Percentiles rank a stretch among this genome's conserved stretches.
Conservation (phyloP, 352 stramenopile genomes). For the Phytophthora cactorum region DNA sequence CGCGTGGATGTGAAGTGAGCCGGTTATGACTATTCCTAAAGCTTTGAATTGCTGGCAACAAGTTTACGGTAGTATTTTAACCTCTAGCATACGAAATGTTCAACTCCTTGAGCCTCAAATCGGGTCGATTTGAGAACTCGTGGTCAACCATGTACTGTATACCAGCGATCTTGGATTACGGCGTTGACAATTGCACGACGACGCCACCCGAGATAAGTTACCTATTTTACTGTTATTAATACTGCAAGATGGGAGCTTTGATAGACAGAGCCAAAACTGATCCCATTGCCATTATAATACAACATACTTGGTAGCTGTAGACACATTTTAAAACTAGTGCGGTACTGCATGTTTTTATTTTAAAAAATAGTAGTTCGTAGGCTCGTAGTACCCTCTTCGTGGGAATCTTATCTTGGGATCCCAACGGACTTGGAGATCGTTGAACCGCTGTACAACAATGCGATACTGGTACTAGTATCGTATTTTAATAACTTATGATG, state of each 20-base stretch:
- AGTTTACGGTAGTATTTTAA: not conserved
- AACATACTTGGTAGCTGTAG: no score
- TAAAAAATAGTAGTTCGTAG: not conserved
- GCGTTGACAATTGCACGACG: not conserved
- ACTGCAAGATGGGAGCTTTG: no score
- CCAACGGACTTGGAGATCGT: not conserved
- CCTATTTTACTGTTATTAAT: no score
- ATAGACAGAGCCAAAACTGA: no score
- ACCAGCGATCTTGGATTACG: not conserved
- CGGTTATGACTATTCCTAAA: slow-evolving; percentile 1
- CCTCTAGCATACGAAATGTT: not conserved
- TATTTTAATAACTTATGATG: not conserved
- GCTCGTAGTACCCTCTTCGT: not conserved
- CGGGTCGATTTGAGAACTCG: slow-evolving; percentile 9
- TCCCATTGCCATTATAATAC: no score
- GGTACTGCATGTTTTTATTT: no score
- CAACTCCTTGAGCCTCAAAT: slow-evolving; percentile 1
- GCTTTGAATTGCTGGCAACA: not conserved
- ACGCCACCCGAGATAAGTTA: no score
- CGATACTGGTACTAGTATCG: no score
- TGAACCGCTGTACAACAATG: not conserved
- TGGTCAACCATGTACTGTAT: not conserved
- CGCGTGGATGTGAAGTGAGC: slow-evolving; percentile 9
- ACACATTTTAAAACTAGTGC: no score
- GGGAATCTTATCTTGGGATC: not conserved